Evolutionary conservation across 805 yeast species (phyloP).

Genomic region (Vanderwaltozyma yarrowii): DNA sequence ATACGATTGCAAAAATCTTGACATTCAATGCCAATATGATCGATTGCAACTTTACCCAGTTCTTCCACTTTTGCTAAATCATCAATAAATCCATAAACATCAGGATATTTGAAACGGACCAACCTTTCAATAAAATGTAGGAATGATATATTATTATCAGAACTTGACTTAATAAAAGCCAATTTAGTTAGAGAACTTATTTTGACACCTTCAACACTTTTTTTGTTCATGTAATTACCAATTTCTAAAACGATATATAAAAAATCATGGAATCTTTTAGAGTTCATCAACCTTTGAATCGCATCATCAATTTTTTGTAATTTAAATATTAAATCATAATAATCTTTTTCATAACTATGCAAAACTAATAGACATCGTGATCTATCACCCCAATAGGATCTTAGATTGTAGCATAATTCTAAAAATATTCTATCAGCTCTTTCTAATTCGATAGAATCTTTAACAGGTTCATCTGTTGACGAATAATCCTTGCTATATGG

Average conservation of each 20-base stretch:
- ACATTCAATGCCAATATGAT: constrained; percentile 51
- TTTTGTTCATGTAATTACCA: constrained; percentile 77
- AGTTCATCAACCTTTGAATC: constrained; percentile 40
- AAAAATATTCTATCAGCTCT: constrained; percentile 62
- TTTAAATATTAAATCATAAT: constrained; percentile 47
- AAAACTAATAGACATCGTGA: constrained; percentile 50
- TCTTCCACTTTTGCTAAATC: constrained; percentile 46
- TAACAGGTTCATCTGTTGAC: constrained; percentile 25
- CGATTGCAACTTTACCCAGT: constrained; percentile 52
- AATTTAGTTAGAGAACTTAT: constrained; percentile 59
- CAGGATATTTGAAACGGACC: constrained; percentile 56
- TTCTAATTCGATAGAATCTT: constrained; percentile 47
- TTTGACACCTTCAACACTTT: constrained; percentile 61
- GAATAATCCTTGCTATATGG: constrained; percentile 51
- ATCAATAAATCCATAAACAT: constrained; percentile 47
- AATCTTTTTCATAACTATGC: constrained; percentile 53
- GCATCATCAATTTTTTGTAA: constrained; percentile 51
- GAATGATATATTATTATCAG: constrained; percentile 57
- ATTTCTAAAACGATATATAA: constrained; percentile 59
- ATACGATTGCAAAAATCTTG: constrained; percentile 42
- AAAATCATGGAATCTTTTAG: constrained; percentile 45
- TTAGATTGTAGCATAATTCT: constrained; percentile 56
- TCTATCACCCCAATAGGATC: constrained; percentile 63
- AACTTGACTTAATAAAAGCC: constrained; percentile 57
- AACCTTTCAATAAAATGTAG: constrained; percentile 66